A percentile compares a stretch with the other conserved stretches of the same genome.
These are phyloP conservation scores for Rhizopus microsporus DNA, from an alignment of 371 early-diverging fungal genomes.

Conservation along the genomic window DNA sequence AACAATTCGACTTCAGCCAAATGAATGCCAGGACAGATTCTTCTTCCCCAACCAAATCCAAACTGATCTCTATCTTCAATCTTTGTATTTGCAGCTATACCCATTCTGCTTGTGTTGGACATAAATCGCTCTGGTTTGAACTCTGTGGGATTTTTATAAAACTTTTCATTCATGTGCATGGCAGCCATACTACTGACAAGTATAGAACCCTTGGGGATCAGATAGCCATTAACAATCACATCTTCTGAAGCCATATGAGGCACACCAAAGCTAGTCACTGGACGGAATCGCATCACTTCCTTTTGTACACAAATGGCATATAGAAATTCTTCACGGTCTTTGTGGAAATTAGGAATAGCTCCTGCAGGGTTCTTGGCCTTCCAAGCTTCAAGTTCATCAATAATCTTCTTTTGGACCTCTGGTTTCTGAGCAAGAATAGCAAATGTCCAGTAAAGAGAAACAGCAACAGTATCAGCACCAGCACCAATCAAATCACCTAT, in stretches of 20 bases:
- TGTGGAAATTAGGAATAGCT: conserved; percentile 19
- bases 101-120: conserved; percentile 1
- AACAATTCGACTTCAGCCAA: conserved; percentile 15
- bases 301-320: conserved; percentile 23
- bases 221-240: conserved; percentile 11
- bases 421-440: conserved; percentile 23
- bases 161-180: conserved; percentile 3
- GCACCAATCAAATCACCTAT: conserved; percentile 28
- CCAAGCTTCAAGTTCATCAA: conserved; percentile 19
- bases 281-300: conserved; percentile 30
- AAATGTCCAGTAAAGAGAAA: conserved; percentile 17
- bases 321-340: conserved; percentile 20
- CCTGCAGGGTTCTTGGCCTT: conserved; percentile 6
- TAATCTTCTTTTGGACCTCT: conserved; percentile 20
- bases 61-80: conserved; percentile 5
- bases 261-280: conserved; percentile 15
- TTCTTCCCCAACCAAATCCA: conserved; percentile 15
- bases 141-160: conserved; percentile 3
- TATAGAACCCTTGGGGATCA: conserved; percentile 12
- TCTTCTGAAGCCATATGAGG: conserved; percentile 26
- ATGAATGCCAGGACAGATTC: conserved; percentile 15
- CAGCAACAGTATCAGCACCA: conserved; percentile 26
- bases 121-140: conserved; percentile 15
- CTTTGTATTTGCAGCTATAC: conserved; percentile 4
- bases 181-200: conserved; percentile 5